Conservation (phyloP, 441 rosid species). For the Populus hybrid region DNA sequence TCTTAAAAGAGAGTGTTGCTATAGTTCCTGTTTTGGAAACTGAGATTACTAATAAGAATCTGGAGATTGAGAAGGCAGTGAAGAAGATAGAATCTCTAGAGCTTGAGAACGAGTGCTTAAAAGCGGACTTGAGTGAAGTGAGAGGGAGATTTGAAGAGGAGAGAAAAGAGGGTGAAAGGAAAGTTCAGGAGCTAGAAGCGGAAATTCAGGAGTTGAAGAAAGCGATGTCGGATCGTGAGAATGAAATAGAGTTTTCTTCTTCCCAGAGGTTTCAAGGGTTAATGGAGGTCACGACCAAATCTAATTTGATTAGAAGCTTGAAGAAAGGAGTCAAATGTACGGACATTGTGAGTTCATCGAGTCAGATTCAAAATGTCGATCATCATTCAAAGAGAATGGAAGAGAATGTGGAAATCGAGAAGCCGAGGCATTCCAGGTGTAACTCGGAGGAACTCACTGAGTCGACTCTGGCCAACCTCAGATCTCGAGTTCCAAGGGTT, state of each 20-base stretch:
- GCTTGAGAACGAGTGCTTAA: constrained; percentile 43
- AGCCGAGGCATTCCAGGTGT: constrained; percentile 47
- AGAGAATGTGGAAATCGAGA: constrained; percentile 37
- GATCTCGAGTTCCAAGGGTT: constrained; percentile 71
- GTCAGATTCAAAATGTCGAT: constrained; percentile 24
- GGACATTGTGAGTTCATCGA: constrained; percentile 19
- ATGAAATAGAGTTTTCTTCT: constrained; percentile 45
- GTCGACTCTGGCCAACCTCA: constrained; percentile 35
- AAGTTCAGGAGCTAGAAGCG: constrained; percentile 42
- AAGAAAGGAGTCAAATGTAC: constrained; percentile 38
- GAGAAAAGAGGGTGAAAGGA: constrained; percentile 37
- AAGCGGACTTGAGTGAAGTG: constrained; percentile 28
- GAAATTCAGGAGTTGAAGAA: constrained; percentile 53
- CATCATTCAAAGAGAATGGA: constrained; percentile 40
- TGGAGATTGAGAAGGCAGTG: constrained; percentile 34
- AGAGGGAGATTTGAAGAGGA: constrained; percentile 26
- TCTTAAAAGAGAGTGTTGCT: constrained; percentile 62
- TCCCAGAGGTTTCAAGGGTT: constrained; percentile 74
- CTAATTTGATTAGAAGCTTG: constrained; percentile 46
- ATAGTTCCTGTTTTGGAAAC: constrained; percentile 71
- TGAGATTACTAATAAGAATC: constrained; percentile 35
- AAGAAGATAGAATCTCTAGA: constrained; percentile 39
- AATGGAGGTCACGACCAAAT: constrained; percentile 53
- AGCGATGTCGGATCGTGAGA: constrained; percentile 38
- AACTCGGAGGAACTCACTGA: constrained; percentile 71